Evolutionary conservation across 2,329 filamentous ascomycete genomes (phyloP), one percentile per base, ranked within the genome.

Genomic region (Fusarium sp.): DNA sequence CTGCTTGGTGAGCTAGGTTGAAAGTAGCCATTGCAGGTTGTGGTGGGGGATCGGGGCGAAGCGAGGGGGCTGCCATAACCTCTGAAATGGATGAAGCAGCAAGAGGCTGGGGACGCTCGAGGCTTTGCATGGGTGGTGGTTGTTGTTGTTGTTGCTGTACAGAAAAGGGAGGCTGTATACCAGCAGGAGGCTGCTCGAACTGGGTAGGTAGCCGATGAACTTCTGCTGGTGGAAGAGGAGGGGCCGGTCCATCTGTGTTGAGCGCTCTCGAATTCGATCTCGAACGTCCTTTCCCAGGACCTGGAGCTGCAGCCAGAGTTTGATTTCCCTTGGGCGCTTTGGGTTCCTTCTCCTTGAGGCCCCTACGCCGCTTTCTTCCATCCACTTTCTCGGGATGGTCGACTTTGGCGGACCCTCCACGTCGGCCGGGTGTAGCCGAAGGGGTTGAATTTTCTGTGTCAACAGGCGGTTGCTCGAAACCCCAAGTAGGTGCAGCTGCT

Each of bases 401-500:
- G 42, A 76, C 77, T 67, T 79, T 84, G 40, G 75, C 72, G 26
- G 71, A 73, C 13, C 68, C 79, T 53, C 79, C 83, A 55, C 85
- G 81, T 24, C 83, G 81, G 5, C 81, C 80, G 3, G 85, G 84
- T 4, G 87, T 89, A n/a, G 83, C 83, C 9, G 79, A 80, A 9
- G 83, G 82, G 3, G 86, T 85, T 43, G 79, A 77, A 39, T 79
- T 80, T 67, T 92, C 90, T 13, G 84, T 83, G 56, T 92, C 89
- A 28, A 78, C 80, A 9, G 78, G 76, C 52, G 71, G 80, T 69
- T 75, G 88, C 69, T 91, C 89, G 55, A 83, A 85, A 38, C 85
- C 86, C 79, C 89, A 93, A 0, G 88, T 91, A 4, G 91, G 91
- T 10, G 91, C 91, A 15, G 85, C 85, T 22, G 86, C 86, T 65